phyloP scores from a whole-genome alignment of 176 grass and related monocot genomes.

The Oryza rufipogon region DNA sequence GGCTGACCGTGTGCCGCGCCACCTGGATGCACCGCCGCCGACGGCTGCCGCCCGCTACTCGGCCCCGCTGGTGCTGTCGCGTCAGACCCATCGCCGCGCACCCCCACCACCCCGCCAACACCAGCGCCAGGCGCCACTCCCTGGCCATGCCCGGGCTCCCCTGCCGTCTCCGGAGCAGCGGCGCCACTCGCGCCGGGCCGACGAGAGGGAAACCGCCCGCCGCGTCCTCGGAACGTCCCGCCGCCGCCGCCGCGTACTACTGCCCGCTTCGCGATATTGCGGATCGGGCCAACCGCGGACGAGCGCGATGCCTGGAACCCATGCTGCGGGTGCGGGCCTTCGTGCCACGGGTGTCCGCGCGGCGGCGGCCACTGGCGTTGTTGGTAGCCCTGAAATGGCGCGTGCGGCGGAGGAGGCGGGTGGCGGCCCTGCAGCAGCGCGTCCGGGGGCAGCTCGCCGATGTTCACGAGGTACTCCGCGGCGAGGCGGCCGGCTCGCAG shows the following conservation, averaged over 20 bases:
- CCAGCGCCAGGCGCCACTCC: background rate
- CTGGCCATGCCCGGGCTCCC: background rate
- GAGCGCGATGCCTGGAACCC: background rate
- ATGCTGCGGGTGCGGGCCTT: background rate
- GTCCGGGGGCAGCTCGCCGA: background rate
- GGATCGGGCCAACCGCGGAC: background rate
- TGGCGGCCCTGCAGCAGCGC: background rate
- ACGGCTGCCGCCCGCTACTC: background rate
- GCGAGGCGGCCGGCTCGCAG: background rate
- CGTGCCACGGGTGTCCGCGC: too few species aligned
- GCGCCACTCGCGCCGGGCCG: background rate
- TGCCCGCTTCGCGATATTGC: background rate
- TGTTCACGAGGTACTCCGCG: background rate
- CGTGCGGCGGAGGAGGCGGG: background rate
- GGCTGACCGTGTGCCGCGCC: background rate
- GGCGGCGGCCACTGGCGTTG: background rate
- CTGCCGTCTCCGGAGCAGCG: background rate
- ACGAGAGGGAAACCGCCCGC: background rate
- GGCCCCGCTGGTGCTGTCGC: conserved; percentile 9
- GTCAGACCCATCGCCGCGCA: background rate
- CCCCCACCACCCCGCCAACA: background rate
- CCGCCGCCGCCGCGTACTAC: background rate
- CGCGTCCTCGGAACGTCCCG: background rate
- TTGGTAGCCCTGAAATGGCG: background rate
- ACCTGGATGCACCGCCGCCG: background rate